Evolutionary conservation across 345 rosid genomes (phyloP), one percentile per base, ranked within the genome.

Genomic region (Rhizophora mangle): DNA sequence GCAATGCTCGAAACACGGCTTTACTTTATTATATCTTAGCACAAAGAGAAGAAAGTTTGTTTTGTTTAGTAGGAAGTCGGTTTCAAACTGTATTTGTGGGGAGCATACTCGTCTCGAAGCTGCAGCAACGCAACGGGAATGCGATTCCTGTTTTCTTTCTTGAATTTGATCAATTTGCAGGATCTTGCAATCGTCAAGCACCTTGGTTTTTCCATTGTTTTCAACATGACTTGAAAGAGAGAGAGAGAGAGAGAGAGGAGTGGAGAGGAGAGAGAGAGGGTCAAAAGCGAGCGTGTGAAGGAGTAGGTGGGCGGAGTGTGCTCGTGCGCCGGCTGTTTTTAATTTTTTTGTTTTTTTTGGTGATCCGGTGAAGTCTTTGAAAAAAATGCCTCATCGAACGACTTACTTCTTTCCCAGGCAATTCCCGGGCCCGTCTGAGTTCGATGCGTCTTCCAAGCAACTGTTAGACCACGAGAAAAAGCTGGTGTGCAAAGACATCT

Each of bases 381-480:
- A 63, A 72, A 72, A 78, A 68, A 94, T 94, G 97, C 98, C 98
- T 81, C 98, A 94, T 78, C 82, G 98, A 65, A 82, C 97, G 1
- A 94, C 98, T 71, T 94, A 94, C 89, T 84, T 94, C 87, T 94
- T 94, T 84, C 97, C 97, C n/a, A 83, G 98, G 84, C 98, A 91
- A 76, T 89, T 93, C 68, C 96, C 91, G 20, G 97, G 91, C 75
- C 89, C 80, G 67, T 58, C 72, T n/a, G 89, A 86, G 32, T 81
- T 84, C 76, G 93, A 84, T 77, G 77, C 88, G 15, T 78, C 87
- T 32, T 18, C 78, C 5, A 82, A 84, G 65, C 74, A 74, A 31
- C 72, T 68, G 57, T 79, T 74, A 64, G 83, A 83, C 77, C 90
- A 83, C 75, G 96, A 82, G 79, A 89, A 85, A 78, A 83, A 79